Conservation (phyloP, 306 rosid species). For the Purshia tridentata region DNA sequence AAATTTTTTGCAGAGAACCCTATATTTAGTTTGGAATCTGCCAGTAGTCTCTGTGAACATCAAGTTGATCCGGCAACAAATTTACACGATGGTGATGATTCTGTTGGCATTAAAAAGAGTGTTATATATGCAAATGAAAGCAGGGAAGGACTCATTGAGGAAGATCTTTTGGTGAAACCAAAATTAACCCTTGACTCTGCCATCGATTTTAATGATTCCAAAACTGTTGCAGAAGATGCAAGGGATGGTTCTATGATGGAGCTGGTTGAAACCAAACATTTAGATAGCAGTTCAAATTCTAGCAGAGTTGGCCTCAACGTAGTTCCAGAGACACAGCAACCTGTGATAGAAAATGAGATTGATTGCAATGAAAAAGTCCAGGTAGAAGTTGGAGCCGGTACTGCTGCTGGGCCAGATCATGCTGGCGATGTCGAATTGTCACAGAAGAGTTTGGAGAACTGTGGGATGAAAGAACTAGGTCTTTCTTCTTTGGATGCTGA, state of each 20-base stretch:
- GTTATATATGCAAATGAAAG: constrained; percentile 32
- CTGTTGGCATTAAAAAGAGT: constrained; percentile 21
- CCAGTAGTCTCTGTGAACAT: constrained; percentile 24
- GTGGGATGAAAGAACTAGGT: constrained; percentile 24
- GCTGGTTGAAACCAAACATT: constrained; percentile 28
- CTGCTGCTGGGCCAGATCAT: constrained; percentile 28
- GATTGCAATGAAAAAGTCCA: constrained; percentile 23
- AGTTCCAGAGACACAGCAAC: constrained; percentile 16
- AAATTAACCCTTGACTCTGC: constrained; percentile 16
- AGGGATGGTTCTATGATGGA: constrained; percentile 19
- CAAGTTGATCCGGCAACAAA: constrained; percentile 30
- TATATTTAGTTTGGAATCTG: constrained; percentile 21
- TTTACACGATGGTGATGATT: constrained; percentile 22
- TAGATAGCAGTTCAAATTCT: constrained; percentile 18
- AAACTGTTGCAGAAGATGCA: constrained; percentile 36
- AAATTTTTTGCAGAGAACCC: constrained; percentile 8
- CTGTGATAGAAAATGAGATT: constrained; percentile 30
- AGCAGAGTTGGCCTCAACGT: constrained; percentile 15
- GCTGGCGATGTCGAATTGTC: constrained; percentile 18
- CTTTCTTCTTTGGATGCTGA: constrained; percentile 29
- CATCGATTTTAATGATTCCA: constrained; percentile 23
- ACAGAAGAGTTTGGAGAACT: constrained; percentile 33
- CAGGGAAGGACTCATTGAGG: constrained; percentile 22
- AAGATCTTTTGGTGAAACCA: constrained; percentile 16
- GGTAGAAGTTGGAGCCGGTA: constrained; percentile 30